Evolutionary conservation across 257 asterid genomes (phyloP).

Genomic region (Fraxinus quadrangulata): DNA sequence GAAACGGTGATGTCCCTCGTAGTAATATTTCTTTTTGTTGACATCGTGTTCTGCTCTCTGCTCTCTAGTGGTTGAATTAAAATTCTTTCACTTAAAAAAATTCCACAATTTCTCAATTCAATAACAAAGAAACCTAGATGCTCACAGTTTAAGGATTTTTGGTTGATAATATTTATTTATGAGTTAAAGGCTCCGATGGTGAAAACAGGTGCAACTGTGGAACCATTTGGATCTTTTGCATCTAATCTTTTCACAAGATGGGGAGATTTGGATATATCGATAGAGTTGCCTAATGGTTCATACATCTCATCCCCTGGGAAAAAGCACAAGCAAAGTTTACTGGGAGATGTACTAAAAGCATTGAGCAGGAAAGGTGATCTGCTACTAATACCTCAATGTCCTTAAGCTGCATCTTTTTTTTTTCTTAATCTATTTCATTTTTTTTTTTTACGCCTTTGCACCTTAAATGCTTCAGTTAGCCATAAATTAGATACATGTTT

Average conservation of each 20-base stretch:
- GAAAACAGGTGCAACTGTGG: constrained; percentile 91
- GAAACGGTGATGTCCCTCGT: background rate
- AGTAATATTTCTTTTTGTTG: background rate
- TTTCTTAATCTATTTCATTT: background rate
- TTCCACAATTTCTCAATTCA: background rate
- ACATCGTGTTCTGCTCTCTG: background rate
- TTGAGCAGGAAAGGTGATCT: constrained; percentile 67
- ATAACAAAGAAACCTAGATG: constrained; percentile 8
- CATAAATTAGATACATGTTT: background rate
- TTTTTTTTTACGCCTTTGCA: background rate
- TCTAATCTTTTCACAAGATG: constrained; percentile 91
- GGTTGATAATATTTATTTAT: constrained; percentile 16
- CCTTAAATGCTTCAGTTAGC: background rate
- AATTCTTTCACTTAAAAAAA: background rate
- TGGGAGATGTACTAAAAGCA: constrained; percentile 59
- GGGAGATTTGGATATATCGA: constrained; percentile 94
- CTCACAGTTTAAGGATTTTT: background rate
- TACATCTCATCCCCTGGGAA: constrained; percentile 67
- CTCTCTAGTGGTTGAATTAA: background rate
- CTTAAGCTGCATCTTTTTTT: background rate
- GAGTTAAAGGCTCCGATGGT: constrained; percentile 33
- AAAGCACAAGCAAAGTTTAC: constrained; percentile 68
- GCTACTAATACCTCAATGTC: constrained; percentile 15
- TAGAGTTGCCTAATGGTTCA: constrained; percentile 71
- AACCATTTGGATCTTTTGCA: constrained; percentile 95